Base-by-base conservation (phyloP, 495 filamentous ascomycete species). In the Penicillium lagena region DNA sequence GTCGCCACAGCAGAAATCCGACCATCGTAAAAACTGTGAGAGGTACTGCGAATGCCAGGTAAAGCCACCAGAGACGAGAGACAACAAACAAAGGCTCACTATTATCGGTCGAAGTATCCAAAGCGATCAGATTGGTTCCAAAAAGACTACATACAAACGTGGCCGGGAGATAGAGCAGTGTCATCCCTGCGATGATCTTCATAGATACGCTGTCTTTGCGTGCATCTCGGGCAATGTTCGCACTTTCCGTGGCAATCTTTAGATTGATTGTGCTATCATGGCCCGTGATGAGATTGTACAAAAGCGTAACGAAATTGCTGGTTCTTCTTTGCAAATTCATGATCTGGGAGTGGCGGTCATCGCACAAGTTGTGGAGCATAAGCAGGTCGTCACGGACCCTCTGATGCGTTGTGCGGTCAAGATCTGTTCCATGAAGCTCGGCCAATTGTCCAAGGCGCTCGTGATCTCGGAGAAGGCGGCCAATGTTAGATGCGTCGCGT, bases 151-250 rank as follows among this genome's bases (percentile, higher is more conserved):
- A 51, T 9, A 64, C 52, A 41, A 68, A 61, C 10, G 62, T 66
- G 10, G 43, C 66, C 42, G 62, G 64, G 39, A 59, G 59, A 51
- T 64, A 70, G 32, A 65, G 42, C 57, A 66, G 62, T 3, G 66
- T 67, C 2, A 70, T 52, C 1, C 54, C 57, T 6, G 66, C 66
- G 37, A 67, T 60, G n/a, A 61, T 64, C 17, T 63, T 67, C 64
- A 67, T 67, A 8, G 60, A 61, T 4, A 51, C 39, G 39, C 60
- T 63, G 40, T 70, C 64, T 15, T 56, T 59, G 30, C 61, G 58
- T 3, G 55, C 58, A 32, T 61, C 59, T 28, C 57, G 52, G 0
- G 63, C 60, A 17, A 62, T 45, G 27, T 51, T 53, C 12, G 54
- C 51, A 7, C 50, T 61, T 29, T 56, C 47, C 10, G 51, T 40